Evolutionary conservation across 1,284 basidiomycete genomes (phyloP).

Genomic region (Paramarasmius palmivorus): DNA sequence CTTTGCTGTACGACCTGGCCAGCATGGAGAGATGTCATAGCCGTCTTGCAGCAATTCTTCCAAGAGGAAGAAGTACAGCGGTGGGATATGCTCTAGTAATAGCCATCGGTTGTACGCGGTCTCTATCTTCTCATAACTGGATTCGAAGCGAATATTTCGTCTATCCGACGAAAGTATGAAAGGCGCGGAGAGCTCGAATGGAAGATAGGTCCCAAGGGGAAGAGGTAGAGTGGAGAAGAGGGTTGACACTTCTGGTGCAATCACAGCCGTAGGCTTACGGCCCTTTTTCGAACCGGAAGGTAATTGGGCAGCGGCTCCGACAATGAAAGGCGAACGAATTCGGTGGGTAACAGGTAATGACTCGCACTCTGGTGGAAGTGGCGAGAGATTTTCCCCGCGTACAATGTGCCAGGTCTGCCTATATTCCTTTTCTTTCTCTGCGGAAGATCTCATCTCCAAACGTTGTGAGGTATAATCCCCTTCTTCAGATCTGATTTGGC

Average conservation of each 20-base stretch:
- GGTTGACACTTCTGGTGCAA: too few species aligned
- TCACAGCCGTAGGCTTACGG: neutral
- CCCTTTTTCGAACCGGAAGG: neutral
- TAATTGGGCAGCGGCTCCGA: neutral
- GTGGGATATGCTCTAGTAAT: constrained; percentile 32
- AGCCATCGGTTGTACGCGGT: constrained; percentile 44
- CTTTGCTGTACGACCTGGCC: too few species aligned
- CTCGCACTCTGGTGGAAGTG: neutral
- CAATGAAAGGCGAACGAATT: neutral
- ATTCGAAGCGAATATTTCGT: constrained; percentile 24
- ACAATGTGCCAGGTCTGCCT: neutral
- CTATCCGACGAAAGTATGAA: constrained; percentile 33
- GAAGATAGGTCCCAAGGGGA: constrained; percentile 26
- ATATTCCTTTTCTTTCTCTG: neutral
- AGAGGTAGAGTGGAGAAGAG: constrained; percentile 30
- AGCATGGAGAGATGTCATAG: constrained; percentile 18
- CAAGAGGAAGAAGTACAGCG: constrained; percentile 36
- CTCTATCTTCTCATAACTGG: constrained; percentile 31
- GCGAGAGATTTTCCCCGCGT: neutral
- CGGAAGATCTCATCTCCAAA: neutral
- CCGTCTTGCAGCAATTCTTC: constrained; percentile 32
- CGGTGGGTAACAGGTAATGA: neutral
- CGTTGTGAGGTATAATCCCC: neutral
- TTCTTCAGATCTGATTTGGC: constrained; percentile 1
- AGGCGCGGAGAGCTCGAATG: constrained; percentile 30